Evolutionary conservation across 2,329 filamentous ascomycete species (phyloP).

Genomic region (Coniochaeta hoffmannii): DNA sequence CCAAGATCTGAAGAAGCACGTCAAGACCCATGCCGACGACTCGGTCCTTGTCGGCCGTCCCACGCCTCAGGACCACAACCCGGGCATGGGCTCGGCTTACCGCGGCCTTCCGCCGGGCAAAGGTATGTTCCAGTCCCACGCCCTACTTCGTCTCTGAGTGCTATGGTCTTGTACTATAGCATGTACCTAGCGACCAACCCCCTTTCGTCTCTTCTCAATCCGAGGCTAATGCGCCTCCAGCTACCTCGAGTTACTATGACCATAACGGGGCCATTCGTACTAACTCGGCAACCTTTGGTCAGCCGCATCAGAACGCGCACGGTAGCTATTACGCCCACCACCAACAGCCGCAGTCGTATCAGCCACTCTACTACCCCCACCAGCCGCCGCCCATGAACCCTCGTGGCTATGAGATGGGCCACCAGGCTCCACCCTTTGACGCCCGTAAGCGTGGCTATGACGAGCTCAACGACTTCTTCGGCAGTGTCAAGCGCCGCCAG

Average conservation of each 20-base stretch:
- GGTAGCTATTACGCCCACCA: slow-evolving; percentile 54
- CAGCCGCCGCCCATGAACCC: slow-evolving; percentile 45
- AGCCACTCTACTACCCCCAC: slow-evolving; percentile 76
- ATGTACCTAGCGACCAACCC: no score
- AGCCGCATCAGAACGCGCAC: slow-evolving; percentile 48
- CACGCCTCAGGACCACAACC: slow-evolving; percentile 41
- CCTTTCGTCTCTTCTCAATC: no score
- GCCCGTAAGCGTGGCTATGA: slow-evolving; percentile 82
- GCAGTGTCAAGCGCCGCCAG: slow-evolving; percentile 82
- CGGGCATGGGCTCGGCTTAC: slow-evolving; percentile 43
- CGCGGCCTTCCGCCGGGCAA: slow-evolving; percentile 39
- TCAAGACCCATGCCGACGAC: slow-evolving; percentile 97
- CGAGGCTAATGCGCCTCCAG: slow-evolving; percentile 39
- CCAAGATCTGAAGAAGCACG: slow-evolving; percentile 98
- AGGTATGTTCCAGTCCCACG: slow-evolving; percentile 42
- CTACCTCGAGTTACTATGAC: slow-evolving; percentile 54
- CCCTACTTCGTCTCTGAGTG: no score
- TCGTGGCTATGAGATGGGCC: slow-evolving; percentile 49
- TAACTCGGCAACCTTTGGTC: slow-evolving; percentile 43
- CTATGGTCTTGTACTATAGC: no score
- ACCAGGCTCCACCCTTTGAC: slow-evolving; percentile 42
- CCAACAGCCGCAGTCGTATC: slow-evolving; percentile 46
- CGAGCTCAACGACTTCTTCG: slow-evolving; percentile 88
- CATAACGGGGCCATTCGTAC: slow-evolving; percentile 57
- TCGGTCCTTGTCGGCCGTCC: slow-evolving; percentile 57